Evolutionary conservation across 768 basidiomycete species (phyloP), one percentile per base, ranked within the genome.

Genomic region (Mycena crocata): DNA sequence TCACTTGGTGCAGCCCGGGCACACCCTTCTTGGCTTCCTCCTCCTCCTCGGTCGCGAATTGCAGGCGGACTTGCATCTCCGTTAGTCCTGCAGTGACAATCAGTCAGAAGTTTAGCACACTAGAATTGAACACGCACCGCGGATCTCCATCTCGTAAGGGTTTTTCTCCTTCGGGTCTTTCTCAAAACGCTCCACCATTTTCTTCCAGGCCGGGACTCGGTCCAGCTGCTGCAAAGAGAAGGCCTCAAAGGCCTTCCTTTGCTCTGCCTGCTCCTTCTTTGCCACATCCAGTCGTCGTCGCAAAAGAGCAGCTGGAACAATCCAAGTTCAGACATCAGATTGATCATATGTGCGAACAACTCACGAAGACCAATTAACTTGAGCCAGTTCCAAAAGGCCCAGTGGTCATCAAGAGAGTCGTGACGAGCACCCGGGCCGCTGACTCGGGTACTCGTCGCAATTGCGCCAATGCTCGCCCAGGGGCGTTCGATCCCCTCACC

Each of bases 391-490:
- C 79, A 82, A 28, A 79, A 77, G 46, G 67, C 69, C 67, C 76
- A 80, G 2, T 79, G 76, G 21, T 83, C 78, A 57, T 84, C 78
- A 7, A 85, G 49, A 0, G 78, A 76, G 12, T 83, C 81, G 9
- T 71, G 66, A 0, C 77, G 67, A 1, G 73, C 66, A 0, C 77
- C 78, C 0, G 77, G 76, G 0, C 76, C 78, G 75, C 78, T 80
- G 24, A 79, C 77, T 19, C 73, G 71, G 0, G 79, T 81, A 24
- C 74, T 74, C 8, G 71, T 70, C 23, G 37, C 56, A 7, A 24
- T 3, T 7, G 14, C 39, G 24, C 56, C 56, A 26, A 57, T 23
- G 7, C 8, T 42, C 7, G 45, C 15, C 61, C 61, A 62, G 8
- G 49, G 19, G 5, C 61, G 50, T 35, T 62, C 61, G 32, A 54